These are phyloP conservation scores for Eucalyptus sp. DNA, from an alignment of 345 rosid genomes.

Conservation along the genomic window DNA sequence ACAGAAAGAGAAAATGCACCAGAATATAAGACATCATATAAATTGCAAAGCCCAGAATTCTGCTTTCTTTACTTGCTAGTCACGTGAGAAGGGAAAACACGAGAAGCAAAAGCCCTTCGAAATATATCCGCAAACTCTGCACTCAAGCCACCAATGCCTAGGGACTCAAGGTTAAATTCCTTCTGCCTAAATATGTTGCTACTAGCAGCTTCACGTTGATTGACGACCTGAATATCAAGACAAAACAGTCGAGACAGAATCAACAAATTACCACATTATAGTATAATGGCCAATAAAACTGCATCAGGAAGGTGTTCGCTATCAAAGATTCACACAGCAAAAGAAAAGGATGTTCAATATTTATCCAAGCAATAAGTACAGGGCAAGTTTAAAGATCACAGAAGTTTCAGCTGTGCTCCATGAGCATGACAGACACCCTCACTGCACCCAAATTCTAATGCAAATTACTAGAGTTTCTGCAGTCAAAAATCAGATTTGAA, in stretches of 20 bases:
- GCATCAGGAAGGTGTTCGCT: background rate
- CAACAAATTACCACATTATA: background rate
- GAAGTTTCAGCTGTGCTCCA: background rate
- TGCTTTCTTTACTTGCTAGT: conserved; percentile 54
- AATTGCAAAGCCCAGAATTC: background rate
- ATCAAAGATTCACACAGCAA: background rate
- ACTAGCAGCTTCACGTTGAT: conserved; percentile 98
- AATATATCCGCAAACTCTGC: conserved; percentile 99
- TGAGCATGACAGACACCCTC: background rate
- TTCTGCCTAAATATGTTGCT: conserved; percentile 89
- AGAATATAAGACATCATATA: background rate
- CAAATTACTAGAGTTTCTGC: background rate
- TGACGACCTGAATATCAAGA: conserved; percentile 48
- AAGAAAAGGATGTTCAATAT: background rate
- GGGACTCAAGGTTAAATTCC: conserved; percentile 88
- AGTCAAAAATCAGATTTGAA: background rate
- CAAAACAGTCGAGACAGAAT: background rate
- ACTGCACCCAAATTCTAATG: background rate
- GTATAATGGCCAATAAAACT: background rate
- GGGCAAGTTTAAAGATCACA: background rate
- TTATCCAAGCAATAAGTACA: background rate
- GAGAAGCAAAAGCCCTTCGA: conserved; percentile 98
- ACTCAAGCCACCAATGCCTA: conserved; percentile 97
- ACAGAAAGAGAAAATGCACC: background rate
- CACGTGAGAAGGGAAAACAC: conserved; percentile 97